These are phyloP conservation scores for Irpex lacteus DNA, from an alignment of 1,284 basidiomycete species.

Conservation along the genomic window DNA sequence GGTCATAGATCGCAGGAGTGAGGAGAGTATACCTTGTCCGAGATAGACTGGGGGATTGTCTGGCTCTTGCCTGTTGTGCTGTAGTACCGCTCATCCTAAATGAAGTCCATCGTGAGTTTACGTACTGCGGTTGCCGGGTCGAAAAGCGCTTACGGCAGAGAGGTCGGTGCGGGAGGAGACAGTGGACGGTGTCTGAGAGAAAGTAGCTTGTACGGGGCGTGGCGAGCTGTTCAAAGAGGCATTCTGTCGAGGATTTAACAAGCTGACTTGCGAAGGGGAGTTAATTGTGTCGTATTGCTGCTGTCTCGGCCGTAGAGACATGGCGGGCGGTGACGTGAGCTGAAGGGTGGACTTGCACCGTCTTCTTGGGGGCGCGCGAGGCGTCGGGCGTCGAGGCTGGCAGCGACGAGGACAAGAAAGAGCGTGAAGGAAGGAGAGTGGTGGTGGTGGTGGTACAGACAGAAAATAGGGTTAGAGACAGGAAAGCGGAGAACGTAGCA, in stretches of 20 bases:
- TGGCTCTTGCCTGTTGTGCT: constrained; percentile 20
- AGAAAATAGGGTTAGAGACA: background rate
- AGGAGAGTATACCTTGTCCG: constrained; percentile 32
- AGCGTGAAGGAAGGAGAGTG: background rate
- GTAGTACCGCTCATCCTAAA: constrained; percentile 43
- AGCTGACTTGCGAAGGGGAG: constrained; percentile 53
- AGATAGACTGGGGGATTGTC: constrained; percentile 30
- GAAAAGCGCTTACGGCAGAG: constrained; percentile 38
- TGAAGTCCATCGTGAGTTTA: background rate
- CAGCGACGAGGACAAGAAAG: background rate
- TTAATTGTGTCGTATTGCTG: constrained; percentile 22
- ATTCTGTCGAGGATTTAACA: constrained; percentile 36
- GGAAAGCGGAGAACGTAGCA: background rate
- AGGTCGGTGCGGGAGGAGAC: constrained; percentile 37
- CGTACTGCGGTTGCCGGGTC: constrained; percentile 6
- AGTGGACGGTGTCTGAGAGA: constrained; percentile 39
- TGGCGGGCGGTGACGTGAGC: constrained; percentile 17
- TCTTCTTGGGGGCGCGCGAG: background rate
- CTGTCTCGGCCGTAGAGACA: constrained; percentile 22
- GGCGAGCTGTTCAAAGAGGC: constrained; percentile 16
- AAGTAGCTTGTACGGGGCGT: constrained; percentile 42
- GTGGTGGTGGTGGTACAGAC: constrained; percentile 1
- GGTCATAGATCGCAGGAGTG: background rate
- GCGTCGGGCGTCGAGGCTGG: background rate
- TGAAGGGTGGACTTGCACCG: background rate